Base-by-base conservation (phyloP, 441 rosid genomes). In the Euphorbia corollata region DNA sequence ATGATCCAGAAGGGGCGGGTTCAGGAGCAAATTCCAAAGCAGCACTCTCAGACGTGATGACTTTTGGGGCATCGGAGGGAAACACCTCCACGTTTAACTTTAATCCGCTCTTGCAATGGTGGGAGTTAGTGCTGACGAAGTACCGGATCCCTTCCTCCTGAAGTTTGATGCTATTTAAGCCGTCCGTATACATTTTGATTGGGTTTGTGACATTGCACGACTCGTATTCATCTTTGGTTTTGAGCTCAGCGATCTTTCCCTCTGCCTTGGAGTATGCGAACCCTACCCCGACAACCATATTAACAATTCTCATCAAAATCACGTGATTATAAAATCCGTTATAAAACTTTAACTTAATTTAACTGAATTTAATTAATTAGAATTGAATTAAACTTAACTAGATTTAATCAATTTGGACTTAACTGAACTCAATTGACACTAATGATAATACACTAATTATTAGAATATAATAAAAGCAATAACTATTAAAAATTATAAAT, bases 21-120 rank as follows among this genome's bases (percentile, higher is more conserved):
- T 8, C 41, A 36, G 41, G 0, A 6, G 66, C 69, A 48, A 48
- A 48, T 16, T 16, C 4, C 38, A 32, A 24, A 15, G 57, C 68
- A 18, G 63, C 27, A 27, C 9, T 51, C 20, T 73, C 55, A 0
- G 78, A 64, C 5, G 73, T 20, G 20, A 57, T 8, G 1, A 65
- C 58, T 30, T n/a, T 63, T 32, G 73, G 30, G 18, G 9, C 15
- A 23, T 67, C 61, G 0, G 67, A 60, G 24, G 83, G 82, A 59
- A 61, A 19, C 38, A 80, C 85, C 41, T 79, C 84, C 64, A 83
- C 80, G 59, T 73, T 83, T 64, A 87, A 70, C 81, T 75, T 87
- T 54, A 87, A 67, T n/a, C 92, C 89, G 2, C 11, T 72, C 80
- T 74, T 82, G 83, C 92, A 87, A 65, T 62, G 81, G 7, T 76